Evolutionary conservation across 352 stramenopile genomes (phyloP), one percentile per base, ranked within the genome.

Genomic region (Globisporangium solare): DNA sequence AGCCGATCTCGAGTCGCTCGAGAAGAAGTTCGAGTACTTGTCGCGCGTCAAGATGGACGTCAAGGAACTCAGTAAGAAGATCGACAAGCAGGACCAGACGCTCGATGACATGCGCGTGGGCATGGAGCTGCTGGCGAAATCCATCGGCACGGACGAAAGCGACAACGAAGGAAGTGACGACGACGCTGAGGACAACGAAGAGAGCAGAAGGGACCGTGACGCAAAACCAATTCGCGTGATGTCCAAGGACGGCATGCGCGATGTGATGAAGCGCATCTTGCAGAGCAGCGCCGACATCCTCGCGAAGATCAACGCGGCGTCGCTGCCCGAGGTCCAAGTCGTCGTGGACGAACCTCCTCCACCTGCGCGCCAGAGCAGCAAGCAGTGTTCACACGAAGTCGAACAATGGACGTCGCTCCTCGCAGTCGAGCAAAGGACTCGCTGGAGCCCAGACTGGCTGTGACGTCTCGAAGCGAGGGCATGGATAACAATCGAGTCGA

Each of bases 41-140:
- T 87, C 75, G 21, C 74, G 76, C 32, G 65, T 88, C 53, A 88
- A 88, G 49, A 86, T 78, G 76, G 77, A 88, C 60, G 79, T 88
- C 54, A 91, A 89, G 51, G 78, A 91, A 12, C 24, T 89, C 7
- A 63, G 47, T 43, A 73, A 72, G 18, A 67, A 67, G 59, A 70
- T 79, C 11, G 78, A 91, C 15, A 77, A 71, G 53, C 76, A 88
- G 39, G 78, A 89, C 14, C 64, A 91, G 45, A 76, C 61, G 10
- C 61, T 88, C 15, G 76, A 84, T 43, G 80, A 85, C 39, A 74
- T 91, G 59, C 68, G 68, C 6, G 72, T 78, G 48, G 71, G 70
- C 1, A 62, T 91, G 22, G 73, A 81, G 35, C 66, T 89, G 51
- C 61, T 91, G 46, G 70, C 71, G 4, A 89, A 89, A 59, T 83